Conservation (phyloP, 305 asterid genomes). For the Fraxinus greggii region DNA sequence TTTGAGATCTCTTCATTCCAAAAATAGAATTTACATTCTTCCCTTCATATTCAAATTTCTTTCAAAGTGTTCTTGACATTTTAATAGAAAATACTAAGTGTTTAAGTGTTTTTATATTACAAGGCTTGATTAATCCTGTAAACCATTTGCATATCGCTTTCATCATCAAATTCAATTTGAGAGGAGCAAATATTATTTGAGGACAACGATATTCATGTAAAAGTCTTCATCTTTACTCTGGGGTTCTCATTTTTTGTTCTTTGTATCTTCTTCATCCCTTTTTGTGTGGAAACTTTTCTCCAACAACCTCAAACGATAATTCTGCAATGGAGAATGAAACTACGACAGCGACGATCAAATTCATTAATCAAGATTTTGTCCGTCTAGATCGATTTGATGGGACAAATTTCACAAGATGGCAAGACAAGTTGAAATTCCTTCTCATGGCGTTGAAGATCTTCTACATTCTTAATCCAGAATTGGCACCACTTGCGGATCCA, state of each 20-base stretch:
- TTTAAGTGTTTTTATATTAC: too few relatives aligned
- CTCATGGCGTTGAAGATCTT: neutral
- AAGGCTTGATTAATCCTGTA: too few relatives aligned
- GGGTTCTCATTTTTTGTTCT: too few relatives aligned
- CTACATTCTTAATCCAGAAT: too few relatives aligned
- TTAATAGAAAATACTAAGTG: too few relatives aligned
- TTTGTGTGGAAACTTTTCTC: neutral
- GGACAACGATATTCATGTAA: too few relatives aligned
- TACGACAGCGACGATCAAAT: neutral
- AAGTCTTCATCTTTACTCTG: too few relatives aligned
- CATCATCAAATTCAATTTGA: too few relatives aligned
- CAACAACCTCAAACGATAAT: neutral
- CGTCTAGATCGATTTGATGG: neutral
- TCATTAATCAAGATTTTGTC: neutral
- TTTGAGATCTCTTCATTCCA: neutral
- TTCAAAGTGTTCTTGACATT: neutral
- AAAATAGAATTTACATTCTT: neutral
- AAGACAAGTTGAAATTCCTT: neutral
- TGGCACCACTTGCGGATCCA: too few relatives aligned
- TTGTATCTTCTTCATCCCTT: neutral
- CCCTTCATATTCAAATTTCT: neutral
- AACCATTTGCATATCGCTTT: too few relatives aligned
- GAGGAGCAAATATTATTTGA: too few relatives aligned
- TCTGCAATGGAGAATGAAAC: neutral
- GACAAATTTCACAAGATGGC: neutral